Base-by-base conservation (phyloP, 1,284 basidiomycete genomes). In the Takashimella tepidaria region DNA sequence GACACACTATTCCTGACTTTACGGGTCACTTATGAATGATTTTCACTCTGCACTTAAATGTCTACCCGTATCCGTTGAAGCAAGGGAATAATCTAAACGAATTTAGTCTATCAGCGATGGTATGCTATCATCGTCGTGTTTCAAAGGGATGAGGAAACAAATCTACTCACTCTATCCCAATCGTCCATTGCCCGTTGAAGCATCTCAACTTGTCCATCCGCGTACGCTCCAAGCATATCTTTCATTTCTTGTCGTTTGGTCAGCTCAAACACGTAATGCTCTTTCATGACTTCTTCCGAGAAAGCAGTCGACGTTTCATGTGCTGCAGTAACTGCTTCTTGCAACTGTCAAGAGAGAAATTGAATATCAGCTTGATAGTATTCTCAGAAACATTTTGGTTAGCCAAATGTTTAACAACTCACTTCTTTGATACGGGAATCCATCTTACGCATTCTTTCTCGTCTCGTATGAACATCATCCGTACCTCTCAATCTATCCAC, bases 251-350 rank as follows among this genome's bases (percentile, higher is more conserved):
- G 82, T 67, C 91, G 86, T 73, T 97, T 98, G 5, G 87, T 84
- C 56, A 85, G 80, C 68, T 95, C 89, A 76, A 98, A 98, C 53
- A 92, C 80, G 19, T 81, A 78, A 74, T 97, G 91, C 75, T 99
- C 95, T 50, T 86, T 82, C 26, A 96, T 77, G 11, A 93, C 93
- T 75, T 96, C 90, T 55, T 92, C 87, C 60, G 89, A 95, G 76
- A 99, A 98, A 1, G 90, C 90, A 62, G 91, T 90, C 0, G 89
- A 92, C 0, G 93, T 96, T 70, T 97, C 92, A 66, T 97, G 92
- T 0, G 95, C 90, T 3, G 86, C 87, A 0, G 88, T 88, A 5
- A 98, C 95, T 6, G 93, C 96, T 45, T 97, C 93, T 83, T 97
- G 87, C 3, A 98, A 81, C 90, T 93, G 69, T 21, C 25, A 4